Evolutionary conservation across 306 rosid genomes (phyloP), one percentile per base, ranked within the genome.

Genomic region (Sphenostylis stenocarpa): DNA sequence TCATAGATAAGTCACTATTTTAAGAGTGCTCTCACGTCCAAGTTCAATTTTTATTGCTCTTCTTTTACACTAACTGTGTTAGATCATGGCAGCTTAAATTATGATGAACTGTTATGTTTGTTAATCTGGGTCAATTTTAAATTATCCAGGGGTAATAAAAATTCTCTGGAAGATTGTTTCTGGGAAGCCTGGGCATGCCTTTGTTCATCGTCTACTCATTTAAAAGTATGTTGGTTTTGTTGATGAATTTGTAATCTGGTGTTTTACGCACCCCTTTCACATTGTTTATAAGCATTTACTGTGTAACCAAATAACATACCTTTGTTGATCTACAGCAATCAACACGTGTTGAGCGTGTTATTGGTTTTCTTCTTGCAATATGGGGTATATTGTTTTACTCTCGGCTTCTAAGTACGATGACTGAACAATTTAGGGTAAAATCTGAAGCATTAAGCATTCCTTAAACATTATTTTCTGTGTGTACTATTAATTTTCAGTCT

Each of bases 151-250:
- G 89, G 82, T 58, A 73, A 20, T 56, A 64, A 81, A 8, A 91
- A 83, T 14, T 73, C 99, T 82, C 84, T 95, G 72, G 99, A 92
- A 85, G 98, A 95, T 78, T 95, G 99, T 89, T 77, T 90, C 57
- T 95, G 99, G 99, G 99, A 95, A 83, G 99, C 99, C 23, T 95
- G 99, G 99, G 99, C 98, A 75, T 95, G 99, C 64, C 92, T 95
- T 11, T 83, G 89, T 78, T 86, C 96, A 21, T 89, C 99, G 16
- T 88, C 99, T 53, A 91, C 96, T 67, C 96, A 95, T 87, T 81
- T 95, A 84, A 92, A 55, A 78, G 99, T 95, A 84, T 71, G 86
- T 70, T 75, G 17, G 20, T 43, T 31, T 56, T 63, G 73, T 57
- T 76, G 70, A 84, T 28, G 80, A 73, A 43, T 73, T 77, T 51